phyloP scores from a whole-genome alignment of 2,329 filamentous ascomycete species.

The Rhynchosporium agropyri region DNA sequence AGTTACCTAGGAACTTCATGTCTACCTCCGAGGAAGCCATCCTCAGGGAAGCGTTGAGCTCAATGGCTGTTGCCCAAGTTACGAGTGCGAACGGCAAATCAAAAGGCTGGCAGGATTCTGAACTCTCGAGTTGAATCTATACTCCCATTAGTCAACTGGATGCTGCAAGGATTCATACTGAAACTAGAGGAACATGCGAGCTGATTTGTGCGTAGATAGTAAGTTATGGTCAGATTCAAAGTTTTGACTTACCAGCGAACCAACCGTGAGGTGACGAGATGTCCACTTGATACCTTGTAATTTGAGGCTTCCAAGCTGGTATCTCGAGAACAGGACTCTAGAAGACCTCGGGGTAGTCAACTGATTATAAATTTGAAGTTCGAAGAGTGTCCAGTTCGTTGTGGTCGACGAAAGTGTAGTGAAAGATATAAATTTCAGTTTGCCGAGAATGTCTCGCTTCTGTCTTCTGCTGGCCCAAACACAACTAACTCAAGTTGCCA shows the following conservation, averaged over 20 bases:
- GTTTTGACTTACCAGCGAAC: slow-evolving; percentile 8
- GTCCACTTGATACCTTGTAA: neutral
- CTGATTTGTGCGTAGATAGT: neutral
- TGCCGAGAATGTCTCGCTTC: slow-evolving; percentile 11
- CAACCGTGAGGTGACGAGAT: neutral
- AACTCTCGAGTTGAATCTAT: neutral
- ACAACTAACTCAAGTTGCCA: slow-evolving; percentile 4
- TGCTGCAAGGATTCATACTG: neutral
- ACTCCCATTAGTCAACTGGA: slow-evolving; percentile 1
- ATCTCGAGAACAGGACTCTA: no score
- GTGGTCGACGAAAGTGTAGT: neutral
- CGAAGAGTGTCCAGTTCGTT: neutral
- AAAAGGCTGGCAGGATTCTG: neutral
- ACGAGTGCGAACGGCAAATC: neutral
- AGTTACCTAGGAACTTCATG: slow-evolving; percentile 91
- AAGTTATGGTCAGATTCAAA: neutral
- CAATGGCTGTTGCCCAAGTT: neutral
- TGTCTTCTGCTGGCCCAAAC: neutral
- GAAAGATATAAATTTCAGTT: slow-evolving; percentile 4
- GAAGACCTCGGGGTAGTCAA: neutral
- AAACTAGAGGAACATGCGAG: neutral
- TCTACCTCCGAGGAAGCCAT: slow-evolving; percentile 99
- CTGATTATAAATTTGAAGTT: neutral
- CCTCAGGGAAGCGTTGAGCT: neutral
- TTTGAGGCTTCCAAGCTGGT: neutral